Evolutionary conservation across 345 rosid genomes (phyloP).

Genomic region (Kandelia obovata): DNA sequence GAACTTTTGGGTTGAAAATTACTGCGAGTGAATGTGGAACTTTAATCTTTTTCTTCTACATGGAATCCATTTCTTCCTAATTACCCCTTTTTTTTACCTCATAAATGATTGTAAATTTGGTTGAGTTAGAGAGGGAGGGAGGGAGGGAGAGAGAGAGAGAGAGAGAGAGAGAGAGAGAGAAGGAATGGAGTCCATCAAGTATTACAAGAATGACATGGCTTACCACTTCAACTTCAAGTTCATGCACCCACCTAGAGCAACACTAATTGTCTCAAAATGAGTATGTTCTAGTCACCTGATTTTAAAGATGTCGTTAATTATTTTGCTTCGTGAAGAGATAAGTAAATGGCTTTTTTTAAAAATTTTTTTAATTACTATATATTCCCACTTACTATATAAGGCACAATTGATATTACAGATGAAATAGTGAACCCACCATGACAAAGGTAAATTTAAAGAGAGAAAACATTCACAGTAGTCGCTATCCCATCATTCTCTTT

Average conservation of each 20-base stretch:
- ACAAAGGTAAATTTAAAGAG: too few species aligned
- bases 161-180: neutral
- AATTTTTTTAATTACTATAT: too few species aligned
- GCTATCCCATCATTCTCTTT: neutral
- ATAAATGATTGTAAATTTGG: neutral
- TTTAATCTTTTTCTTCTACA: neutral
- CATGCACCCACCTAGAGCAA: neutral
- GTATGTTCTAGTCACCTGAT: too few species aligned
- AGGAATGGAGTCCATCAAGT: slow-evolving; percentile 1
- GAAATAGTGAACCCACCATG: too few species aligned
- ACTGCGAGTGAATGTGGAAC: neutral
- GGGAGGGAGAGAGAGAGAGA: neutral
- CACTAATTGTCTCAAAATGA: neutral
- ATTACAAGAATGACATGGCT: neutral
- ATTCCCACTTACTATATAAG: too few species aligned
- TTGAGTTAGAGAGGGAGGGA: neutral
- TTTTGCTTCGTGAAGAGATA: too few species aligned
- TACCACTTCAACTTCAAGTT: neutral
- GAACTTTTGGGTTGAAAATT: too few species aligned
- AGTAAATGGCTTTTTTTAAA: too few species aligned
- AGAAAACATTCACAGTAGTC: too few species aligned
- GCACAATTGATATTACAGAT: too few species aligned
- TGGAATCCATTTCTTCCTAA: neutral
- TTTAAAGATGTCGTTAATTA: too few species aligned
- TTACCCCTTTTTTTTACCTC: neutral